Conservation (phyloP, 208 protist species). For the Trypanosomatidae sp. region DNA sequence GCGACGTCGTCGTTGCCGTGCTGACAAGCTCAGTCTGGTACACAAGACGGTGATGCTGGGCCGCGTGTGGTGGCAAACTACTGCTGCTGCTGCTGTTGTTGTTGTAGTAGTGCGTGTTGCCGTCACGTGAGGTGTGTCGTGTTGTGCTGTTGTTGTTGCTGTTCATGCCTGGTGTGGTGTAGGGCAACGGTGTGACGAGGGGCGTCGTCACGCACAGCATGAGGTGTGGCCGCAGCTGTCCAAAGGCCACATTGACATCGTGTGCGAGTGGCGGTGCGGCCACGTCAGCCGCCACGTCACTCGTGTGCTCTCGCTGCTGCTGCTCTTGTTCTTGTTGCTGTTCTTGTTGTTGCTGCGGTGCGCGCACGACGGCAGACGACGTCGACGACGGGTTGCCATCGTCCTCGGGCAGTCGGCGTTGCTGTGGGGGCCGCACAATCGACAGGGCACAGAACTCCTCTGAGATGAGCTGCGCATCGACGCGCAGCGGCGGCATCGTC, state of each 20-base stretch:
- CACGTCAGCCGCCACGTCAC: no score
- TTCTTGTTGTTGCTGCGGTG: no score
- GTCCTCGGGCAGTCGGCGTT: slow-evolving; percentile 73
- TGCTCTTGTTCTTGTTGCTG: no score
- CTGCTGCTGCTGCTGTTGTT: slow-evolving; percentile 2
- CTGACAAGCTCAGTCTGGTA: slow-evolving; percentile 78
- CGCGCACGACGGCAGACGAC: no score
- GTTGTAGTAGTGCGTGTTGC: neutral
- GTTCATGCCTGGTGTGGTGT: slow-evolving; percentile 17
- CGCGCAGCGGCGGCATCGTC: slow-evolving; percentile 80
- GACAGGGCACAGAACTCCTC: slow-evolving; percentile 79
- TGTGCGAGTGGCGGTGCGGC: slow-evolving; percentile 7
- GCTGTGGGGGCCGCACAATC: slow-evolving; percentile 49
- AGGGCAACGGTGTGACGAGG: slow-evolving; percentile 37
- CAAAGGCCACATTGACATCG: slow-evolving; percentile 61
- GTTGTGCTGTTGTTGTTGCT: no score
- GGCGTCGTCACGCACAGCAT: slow-evolving; percentile 89
- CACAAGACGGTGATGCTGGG: slow-evolving; percentile 60
- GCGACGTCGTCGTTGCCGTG: slow-evolving; percentile 32
- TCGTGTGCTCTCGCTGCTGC: no score
- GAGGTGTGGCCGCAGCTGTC: slow-evolving; percentile 57
- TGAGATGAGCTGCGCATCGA: slow-evolving; percentile 80
- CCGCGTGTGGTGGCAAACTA: slow-evolving; percentile 42
- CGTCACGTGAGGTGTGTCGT: neutral
- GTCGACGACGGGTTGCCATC: slow-evolving; percentile 67